Conservation (phyloP, 1,139 yeast genomes). For the Diutina catenulata region DNA sequence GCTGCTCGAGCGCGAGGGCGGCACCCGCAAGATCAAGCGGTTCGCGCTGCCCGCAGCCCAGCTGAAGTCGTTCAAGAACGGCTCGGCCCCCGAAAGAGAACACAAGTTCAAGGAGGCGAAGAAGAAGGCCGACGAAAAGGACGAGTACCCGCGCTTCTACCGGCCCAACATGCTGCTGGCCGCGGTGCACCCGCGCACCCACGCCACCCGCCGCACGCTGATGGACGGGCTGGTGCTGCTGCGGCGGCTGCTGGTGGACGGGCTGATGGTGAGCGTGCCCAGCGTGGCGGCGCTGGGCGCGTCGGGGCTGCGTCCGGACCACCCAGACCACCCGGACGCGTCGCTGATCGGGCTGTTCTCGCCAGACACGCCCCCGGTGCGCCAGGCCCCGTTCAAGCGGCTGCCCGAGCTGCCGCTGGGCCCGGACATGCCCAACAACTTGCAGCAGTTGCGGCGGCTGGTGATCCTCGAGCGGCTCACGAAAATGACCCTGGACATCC, state of each 20-base stretch:
- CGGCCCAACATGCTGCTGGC: conserved; percentile 6
- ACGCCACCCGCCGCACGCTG: background rate
- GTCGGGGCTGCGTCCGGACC: conserved; percentile 72
- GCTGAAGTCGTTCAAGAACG: conserved; percentile 4
- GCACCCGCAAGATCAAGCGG: conserved; percentile 4
- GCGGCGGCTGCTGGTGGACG: background rate
- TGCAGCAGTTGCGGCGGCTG: conserved; percentile 10
- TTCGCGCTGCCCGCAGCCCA: conserved; percentile 2
- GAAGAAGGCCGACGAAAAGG: background rate
- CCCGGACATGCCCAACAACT: background rate
- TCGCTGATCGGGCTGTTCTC: background rate
- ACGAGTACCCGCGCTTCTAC: background rate
- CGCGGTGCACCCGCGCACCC: background rate
- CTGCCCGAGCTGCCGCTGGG: background rate
- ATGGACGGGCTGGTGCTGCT: background rate
- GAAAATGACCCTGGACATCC: conserved; percentile 30
- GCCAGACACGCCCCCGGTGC: background rate
- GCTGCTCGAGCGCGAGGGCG: conserved; percentile 1
- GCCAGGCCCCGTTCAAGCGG: background rate
- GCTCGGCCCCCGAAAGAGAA: too few relatives aligned
- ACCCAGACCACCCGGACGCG: conserved; percentile 81
- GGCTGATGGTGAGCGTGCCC: conserved; percentile 39
- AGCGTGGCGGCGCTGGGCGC: conserved; percentile 62
- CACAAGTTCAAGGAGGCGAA: background rate
- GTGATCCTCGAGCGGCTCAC: conserved; percentile 28